Evolutionary conservation across 169 alveolate species (phyloP), one percentile per base, ranked within the genome.

Genomic region (Eimeria mitis): DNA sequence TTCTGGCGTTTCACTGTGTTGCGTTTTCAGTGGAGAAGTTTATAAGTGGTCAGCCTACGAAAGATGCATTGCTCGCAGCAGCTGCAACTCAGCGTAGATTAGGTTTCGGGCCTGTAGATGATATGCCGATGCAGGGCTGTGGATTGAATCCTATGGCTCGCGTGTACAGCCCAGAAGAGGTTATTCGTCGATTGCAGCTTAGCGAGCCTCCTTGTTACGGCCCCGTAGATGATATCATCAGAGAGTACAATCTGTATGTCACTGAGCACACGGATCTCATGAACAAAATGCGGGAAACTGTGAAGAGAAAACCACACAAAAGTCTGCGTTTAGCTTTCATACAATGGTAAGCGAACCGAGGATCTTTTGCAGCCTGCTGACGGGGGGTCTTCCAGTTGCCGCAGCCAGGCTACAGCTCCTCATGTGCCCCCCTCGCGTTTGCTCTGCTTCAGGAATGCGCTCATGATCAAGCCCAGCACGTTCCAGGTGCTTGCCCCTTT

Each of bases 131-230:
- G 61, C 91, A 85, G 49, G 40, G 78, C 75, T 85, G 91, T n/a
- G 91, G 91, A 23, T 79, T 47, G 40, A 14, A 16, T 14, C 79
- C 91, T 23, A 85, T 85, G 91, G 91, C 91, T 11, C 40, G 78
- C 34, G 49, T 85, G 16, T 85, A 85, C 44, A 85, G 91, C 91
- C 91, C 91, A 11, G 79, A 59, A 1, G 91, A 85, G 40, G 63
- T 61, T 13, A 21, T 56, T 9, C 52, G 78, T 31, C 34, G 63
- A 44, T 21, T 85, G 44, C 59, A 59, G 21, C 79, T 85, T 31
- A 2, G 2, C 25, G 49, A 59, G 9, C 61, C 75, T 70, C 91
- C 91, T 21, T 85, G 91, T 31, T 47, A 61, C 25, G 79, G 78
- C 21, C 16, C 75, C 6, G 4, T 61, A 59, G 79, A 85, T 7